Evolutionary conservation across 345 rosid species (phyloP), one percentile per base, ranked within the genome.

Genomic region (Syzygium aromaticum): DNA sequence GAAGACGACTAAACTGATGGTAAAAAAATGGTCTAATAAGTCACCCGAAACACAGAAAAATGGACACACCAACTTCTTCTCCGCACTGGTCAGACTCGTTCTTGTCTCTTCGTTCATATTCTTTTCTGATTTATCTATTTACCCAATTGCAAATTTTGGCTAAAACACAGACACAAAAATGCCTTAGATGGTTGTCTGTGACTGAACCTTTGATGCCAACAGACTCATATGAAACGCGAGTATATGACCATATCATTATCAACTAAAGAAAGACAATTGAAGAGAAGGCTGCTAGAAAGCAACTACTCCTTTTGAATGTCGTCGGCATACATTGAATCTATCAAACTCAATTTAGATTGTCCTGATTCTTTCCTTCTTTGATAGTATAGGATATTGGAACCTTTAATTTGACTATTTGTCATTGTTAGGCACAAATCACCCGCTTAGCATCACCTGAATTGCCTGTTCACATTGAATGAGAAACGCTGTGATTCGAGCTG

Each of bases 371-470:
- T 73, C 38, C 19, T 73, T 73, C 3, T 30, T 30, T 16, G 16
- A 28, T 1, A 2, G 25, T 25, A 9, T 33, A 17, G 23, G 49
- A 17, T 19, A 19, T 17, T 33, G 11, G 7, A 33, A 73, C 4
- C 80, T 73, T 73, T 38, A 73, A 8, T 73, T 73, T 73, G 21
- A 4, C 46, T 33, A 9, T 9, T 19, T 67, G 22, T 73, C 25
- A 2, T 73, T 46, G 43, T 5, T 5, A 9, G 12, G 0, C 0
- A 6, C 23, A 30, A 28, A 3, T 63, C 21, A 5, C 10, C 23
- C 5, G 22, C 3, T 64, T 10, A 30, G 6, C 0, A 21, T 67
- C 46, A 8, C 1, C 0, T 16, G 1, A 64, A 30, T 30, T 16
- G 43, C 25, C 3, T 3, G 0, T 33, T 73, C 19, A 73, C 19